A percentile compares a stretch with the other conserved stretches of the same genome.
phyloP scores from a whole-genome alignment of 805 yeast genomes.

The Yamadazyma scolyti region DNA sequence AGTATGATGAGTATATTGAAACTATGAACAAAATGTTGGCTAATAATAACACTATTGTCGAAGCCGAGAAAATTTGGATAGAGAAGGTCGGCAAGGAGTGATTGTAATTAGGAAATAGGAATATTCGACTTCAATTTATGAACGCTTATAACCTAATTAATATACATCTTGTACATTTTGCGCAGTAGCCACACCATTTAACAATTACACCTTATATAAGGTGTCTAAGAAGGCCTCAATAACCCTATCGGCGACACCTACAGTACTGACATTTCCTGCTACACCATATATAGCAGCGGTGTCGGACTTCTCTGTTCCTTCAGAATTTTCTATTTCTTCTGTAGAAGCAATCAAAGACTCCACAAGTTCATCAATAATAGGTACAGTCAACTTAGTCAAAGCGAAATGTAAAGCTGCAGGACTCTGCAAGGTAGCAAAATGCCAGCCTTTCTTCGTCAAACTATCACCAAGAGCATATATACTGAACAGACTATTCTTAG shows the following conservation, averaged over 20 bases:
- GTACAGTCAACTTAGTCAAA: slow-evolving; percentile 66
- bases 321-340: slow-evolving; percentile 23
- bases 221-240: slow-evolving; percentile 81
- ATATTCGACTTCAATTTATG: no score
- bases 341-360: slow-evolving; percentile 46
- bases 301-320: slow-evolving; percentile 39
- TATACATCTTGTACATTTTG: no score
- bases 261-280: slow-evolving; percentile 84
- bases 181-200: no score
- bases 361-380: slow-evolving; percentile 58
- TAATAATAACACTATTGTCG: slow-evolving; percentile 83
- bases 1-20: slow-evolving; percentile 91
- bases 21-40: slow-evolving; percentile 97
- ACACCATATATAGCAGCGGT: slow-evolving; percentile 94
- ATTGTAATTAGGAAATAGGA: no score
- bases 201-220: slow-evolving; percentile 54
- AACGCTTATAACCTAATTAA: no score
- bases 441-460: slow-evolving; percentile 76
- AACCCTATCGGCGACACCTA: slow-evolving; percentile 76
- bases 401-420: slow-evolving; percentile 94
- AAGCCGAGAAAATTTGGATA: slow-evolving; percentile 82
- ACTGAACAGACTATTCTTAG: slow-evolving; percentile 43
- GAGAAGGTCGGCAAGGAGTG: slow-evolving; percentile 11
- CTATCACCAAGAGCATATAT: slow-evolving; percentile 78
- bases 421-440: slow-evolving; percentile 76